Conservation (phyloP, 805 yeast species). For the Candida krabiensis region DNA sequence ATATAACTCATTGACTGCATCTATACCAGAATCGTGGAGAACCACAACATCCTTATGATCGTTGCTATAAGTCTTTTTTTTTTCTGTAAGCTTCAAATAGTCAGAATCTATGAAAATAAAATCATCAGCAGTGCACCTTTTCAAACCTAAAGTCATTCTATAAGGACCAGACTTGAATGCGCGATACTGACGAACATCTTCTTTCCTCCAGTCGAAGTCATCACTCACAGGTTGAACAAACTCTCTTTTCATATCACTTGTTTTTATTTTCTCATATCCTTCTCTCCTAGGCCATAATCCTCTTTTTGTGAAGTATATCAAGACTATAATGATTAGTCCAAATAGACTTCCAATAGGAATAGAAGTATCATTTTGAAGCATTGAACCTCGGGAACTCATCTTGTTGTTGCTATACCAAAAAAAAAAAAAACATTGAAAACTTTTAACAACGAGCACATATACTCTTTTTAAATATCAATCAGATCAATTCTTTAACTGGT, state of each 20-base stretch:
- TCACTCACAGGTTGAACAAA: not conserved
- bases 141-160: not conserved
- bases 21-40: not conserved
- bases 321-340: not conserved
- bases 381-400: not conserved
- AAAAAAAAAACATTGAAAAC: not conserved
- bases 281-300: not conserved
- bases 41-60: not conserved
- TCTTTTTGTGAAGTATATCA: not conserved
- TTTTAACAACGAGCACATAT: not conserved
- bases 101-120: not conserved
- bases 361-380: not conserved
- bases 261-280: not conserved
- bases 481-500: not conserved
- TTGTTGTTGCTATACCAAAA: not conserved
- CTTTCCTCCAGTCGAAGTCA: not conserved
- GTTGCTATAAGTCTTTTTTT: not conserved
- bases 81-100: too few species aligned
- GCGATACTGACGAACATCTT: not conserved
- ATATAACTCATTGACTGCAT: not conserved
- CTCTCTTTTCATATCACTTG: not conserved
- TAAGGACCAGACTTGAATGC: not conserved
- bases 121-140: not conserved
- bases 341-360: not conserved
- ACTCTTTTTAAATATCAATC: not conserved